These are phyloP conservation scores for Taxillus chinensis DNA, from an alignment of 164 flowering plant species.

Conservation along the genomic window DNA sequence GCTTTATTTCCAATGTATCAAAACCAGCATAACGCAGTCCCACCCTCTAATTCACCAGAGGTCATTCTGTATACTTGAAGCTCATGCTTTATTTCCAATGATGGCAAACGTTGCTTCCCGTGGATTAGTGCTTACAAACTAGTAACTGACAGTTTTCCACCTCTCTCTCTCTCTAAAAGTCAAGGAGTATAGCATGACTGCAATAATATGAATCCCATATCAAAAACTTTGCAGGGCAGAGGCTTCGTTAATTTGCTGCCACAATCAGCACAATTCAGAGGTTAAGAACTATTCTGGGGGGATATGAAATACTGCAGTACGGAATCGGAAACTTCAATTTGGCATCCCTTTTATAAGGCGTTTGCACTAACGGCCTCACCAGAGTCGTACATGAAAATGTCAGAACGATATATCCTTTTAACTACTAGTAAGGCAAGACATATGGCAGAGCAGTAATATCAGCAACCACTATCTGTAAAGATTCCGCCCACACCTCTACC, in stretches of 20 bases:
- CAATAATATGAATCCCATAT: background rate
- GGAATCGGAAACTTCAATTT: background rate
- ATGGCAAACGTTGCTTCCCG: background rate
- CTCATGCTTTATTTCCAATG: too few species aligned
- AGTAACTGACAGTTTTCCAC: background rate
- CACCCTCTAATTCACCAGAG: too few species aligned
- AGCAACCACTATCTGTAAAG: conserved; percentile 13
- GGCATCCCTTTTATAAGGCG: background rate
- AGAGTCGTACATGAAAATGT: background rate
- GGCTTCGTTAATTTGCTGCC: background rate
- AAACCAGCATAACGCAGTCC: too few species aligned
- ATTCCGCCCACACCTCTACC: conserved; percentile 15
- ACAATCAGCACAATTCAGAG: background rate
- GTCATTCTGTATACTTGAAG: too few species aligned
- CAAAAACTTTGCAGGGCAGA: background rate
- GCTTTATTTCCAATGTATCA: background rate
- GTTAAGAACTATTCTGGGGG: background rate
- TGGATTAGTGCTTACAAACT: background rate
- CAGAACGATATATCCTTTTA: background rate
- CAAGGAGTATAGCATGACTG: background rate
- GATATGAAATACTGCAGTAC: background rate
- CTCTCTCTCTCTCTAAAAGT: background rate
- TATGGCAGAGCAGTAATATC: conserved; percentile 19
- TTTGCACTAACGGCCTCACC: background rate
- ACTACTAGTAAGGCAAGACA: conserved; percentile 16